Conservation (phyloP, 1,284 basidiomycete species). For the Microbotryum scabiosae region DNA sequence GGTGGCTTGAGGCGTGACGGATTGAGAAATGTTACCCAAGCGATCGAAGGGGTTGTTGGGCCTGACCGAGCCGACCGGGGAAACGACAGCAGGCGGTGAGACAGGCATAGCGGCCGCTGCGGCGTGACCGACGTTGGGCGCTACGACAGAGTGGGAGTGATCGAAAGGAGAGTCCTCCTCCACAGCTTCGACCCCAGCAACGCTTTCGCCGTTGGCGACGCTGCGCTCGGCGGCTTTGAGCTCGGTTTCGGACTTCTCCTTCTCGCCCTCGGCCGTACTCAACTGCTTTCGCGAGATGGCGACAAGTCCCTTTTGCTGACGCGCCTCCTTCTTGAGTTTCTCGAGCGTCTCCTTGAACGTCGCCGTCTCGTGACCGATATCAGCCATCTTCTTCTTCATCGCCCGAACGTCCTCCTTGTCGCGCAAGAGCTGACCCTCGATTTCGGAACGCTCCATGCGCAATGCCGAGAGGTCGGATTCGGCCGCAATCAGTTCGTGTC, state of each 20-base stretch:
- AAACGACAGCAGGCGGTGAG: constrained; percentile 50
- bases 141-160: constrained; percentile 23
- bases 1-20: constrained; percentile 19
- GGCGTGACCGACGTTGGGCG: constrained; percentile 17
- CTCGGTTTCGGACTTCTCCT: constrained; percentile 62
- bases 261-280: constrained; percentile 69
- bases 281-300: constrained; percentile 95
- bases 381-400: constrained; percentile 72
- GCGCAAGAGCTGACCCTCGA: constrained; percentile 75
- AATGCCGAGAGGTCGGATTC: constrained; percentile 88
- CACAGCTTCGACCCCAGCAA: constrained; percentile 4
- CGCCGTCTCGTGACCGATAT: constrained; percentile 67
- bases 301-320: constrained; percentile 89
- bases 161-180: constrained; percentile 17
- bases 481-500: constrained; percentile 73
- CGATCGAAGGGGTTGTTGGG: constrained; percentile 93
- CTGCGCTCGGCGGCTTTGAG: constrained; percentile 15
- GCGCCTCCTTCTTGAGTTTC: constrained; percentile 82
- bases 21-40: constrained; percentile 47
- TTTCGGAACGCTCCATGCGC: constrained; percentile 80
- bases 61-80: constrained; percentile 47
- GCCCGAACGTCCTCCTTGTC: constrained; percentile 93
- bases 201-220: constrained; percentile 1
- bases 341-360: constrained; percentile 67
- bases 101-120: constrained; percentile 58